Base-by-base conservation (phyloP, 805 yeast species). In the Monosporozyma aerobia region DNA sequence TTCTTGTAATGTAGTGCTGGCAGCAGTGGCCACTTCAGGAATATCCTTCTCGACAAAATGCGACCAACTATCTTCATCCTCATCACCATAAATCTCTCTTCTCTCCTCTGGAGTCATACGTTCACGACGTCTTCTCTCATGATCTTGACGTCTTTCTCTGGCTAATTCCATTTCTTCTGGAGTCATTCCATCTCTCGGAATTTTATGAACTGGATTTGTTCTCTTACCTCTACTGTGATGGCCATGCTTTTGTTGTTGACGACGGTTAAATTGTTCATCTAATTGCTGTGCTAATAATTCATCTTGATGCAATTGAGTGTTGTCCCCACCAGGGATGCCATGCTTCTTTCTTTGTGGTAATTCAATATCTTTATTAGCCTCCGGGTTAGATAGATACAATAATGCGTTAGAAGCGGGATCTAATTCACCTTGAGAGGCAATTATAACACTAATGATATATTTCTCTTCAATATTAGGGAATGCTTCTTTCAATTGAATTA, bases 361-460 rank as follows among this genome's bases (percentile, higher is more conserved):
- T 55, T 77, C 79, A 13, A 83, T 81, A 55, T 76, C 76, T 32
- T 60, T 63, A 47, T 70, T 69, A 55, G 75, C 75, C 3, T 75
- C 65, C 9, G 92, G 92, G 68, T 90, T 97, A 16, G 87, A 82
- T 51, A 88, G 70, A 59, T 79, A 88, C 54, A 92, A 73, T 61
- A 90, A 73, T 0, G 97, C 97, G 67, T 85, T 86, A 73, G 92
- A 92, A 1, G 97, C 95, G 1, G 87, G 83, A 60, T 89, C 97
- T 45, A 88, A 66, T 48, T 78, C 74, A 30, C 95, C 96, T 48
- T 77, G 80, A 19, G 95, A 81, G 2, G 98, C 98, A 64, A 94
- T 87, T 53, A 90, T 73, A 1, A 88, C 83, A 30, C 95, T 90
- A 51, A 82, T 80, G 56, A 88, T 75, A 60, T 82, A 79, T 56